phyloP scores from a whole-genome alignment of 1,284 basidiomycete genomes.

The Heterobasidion parviporum region DNA sequence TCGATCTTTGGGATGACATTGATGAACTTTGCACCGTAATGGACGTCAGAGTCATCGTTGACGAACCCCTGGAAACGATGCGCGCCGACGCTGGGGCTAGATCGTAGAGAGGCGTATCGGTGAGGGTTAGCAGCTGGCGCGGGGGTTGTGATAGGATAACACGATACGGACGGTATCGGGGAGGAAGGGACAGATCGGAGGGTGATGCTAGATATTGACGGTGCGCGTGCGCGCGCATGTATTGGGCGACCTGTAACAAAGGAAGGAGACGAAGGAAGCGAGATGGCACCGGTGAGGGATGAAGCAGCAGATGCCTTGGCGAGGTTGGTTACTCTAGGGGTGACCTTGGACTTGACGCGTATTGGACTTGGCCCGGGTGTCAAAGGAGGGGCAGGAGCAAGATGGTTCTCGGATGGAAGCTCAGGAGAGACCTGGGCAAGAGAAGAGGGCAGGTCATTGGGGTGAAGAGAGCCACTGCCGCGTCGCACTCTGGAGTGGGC shows the following conservation, averaged over 20 bases:
- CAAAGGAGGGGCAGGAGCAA: slow-evolving; percentile 9
- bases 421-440: background rate
- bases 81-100: slow-evolving; percentile 17
- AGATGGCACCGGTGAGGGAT: slow-evolving; percentile 17
- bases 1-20: slow-evolving; percentile 7
- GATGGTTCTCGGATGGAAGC: background rate
- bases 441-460: slow-evolving; percentile 14
- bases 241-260: slow-evolving; percentile 25
- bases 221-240: slow-evolving; percentile 28
- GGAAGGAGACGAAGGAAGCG: slow-evolving; percentile 21
- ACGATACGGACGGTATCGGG: slow-evolving; percentile 14
- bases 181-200: slow-evolving; percentile 18
- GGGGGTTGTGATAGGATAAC: slow-evolving; percentile 52
- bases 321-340: slow-evolving; percentile 44
- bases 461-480: slow-evolving; percentile 25
- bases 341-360: slow-evolving; percentile 51
- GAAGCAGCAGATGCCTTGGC: slow-evolving; percentile 22
- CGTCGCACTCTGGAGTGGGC: slow-evolving; percentile 19
- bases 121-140: slow-evolving; percentile 48
- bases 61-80: slow-evolving; percentile 28
- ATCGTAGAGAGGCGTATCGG: slow-evolving; percentile 34
- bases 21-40: background rate
- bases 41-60: background rate
- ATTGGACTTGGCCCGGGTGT: slow-evolving; percentile 19
- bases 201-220: slow-evolving; percentile 30